Percentiles rank a stretch among this genome's conserved stretches.
Conservation (phyloP, 306 rosid genomes). For the Pueraria montana region DNA sequence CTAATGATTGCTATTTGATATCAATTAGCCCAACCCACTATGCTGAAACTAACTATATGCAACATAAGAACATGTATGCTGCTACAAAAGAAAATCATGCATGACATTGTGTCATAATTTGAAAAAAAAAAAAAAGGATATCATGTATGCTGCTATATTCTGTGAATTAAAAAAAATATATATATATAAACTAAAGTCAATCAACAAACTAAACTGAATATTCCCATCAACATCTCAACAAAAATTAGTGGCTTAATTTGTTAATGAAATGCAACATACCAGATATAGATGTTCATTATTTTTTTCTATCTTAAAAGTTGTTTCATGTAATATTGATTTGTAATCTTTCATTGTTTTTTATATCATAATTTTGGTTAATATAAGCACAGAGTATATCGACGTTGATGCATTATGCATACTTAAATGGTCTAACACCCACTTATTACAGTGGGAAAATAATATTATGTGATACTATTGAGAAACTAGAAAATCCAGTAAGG, state of each 20-base stretch:
- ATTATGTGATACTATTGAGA: too few species aligned
- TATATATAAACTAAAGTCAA: background rate
- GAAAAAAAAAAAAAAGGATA: too few species aligned
- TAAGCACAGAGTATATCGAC: background rate
- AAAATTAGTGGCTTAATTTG: slow-evolving; percentile 25
- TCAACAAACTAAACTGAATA: background rate
- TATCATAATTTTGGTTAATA: slow-evolving; percentile 2
- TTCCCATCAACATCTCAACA: background rate
- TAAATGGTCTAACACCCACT: too few species aligned
- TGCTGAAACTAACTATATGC: too few species aligned
- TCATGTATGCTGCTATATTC: slow-evolving; percentile 4
- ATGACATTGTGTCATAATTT: too few species aligned
- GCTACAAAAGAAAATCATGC: too few species aligned
- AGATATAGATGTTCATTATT: slow-evolving; percentile 11
- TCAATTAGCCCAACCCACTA: too few species aligned
- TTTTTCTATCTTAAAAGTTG: background rate
- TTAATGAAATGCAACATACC: background rate
- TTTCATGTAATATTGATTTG: background rate
- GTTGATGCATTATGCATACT: too few species aligned
- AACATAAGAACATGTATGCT: too few species aligned
- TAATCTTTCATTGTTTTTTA: background rate
- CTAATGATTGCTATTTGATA: too few species aligned
- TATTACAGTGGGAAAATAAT: too few species aligned
- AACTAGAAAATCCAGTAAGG: too few species aligned
- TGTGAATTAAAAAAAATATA: background rate